phyloP scores from a whole-genome alignment of 2,329 filamentous ascomycete genomes.

The Talaromyces pinophilus region DNA sequence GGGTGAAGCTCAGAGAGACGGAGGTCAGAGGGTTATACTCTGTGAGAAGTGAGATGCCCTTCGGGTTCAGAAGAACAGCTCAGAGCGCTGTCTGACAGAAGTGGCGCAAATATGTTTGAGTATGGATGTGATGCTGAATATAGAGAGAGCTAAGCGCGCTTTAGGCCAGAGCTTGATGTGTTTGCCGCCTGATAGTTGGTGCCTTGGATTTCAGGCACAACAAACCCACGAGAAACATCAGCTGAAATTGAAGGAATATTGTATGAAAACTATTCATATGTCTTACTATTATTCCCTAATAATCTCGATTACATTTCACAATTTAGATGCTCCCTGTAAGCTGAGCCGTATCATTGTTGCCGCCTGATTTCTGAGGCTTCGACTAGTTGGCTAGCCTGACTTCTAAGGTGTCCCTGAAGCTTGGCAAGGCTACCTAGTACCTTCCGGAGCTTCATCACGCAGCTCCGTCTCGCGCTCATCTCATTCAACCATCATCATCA shows the following conservation, averaged over 20 bases:
- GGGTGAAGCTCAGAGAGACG: slow-evolving; percentile 11
- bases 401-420: slow-evolving; percentile 6
- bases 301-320: neutral
- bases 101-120: slow-evolving; percentile 23
- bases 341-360: neutral
- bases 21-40: slow-evolving; percentile 9
- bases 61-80: slow-evolving; percentile 5
- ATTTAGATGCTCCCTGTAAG: neutral
- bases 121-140: slow-evolving; percentile 24
- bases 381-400: neutral
- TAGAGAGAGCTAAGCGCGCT: slow-evolving; percentile 27
- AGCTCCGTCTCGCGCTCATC: slow-evolving; percentile 39
- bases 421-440: slow-evolving; percentile 34
- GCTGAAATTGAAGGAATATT: too few relatives aligned
- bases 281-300: neutral
- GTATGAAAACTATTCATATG: neutral
- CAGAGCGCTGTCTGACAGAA: slow-evolving; percentile 22
- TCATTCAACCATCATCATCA: slow-evolving; percentile 38
- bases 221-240: neutral
- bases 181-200: slow-evolving; percentile 9
- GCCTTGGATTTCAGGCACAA: slow-evolving; percentile 10
- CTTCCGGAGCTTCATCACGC: slow-evolving; percentile 46
- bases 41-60: slow-evolving; percentile 16
- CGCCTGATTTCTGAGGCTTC: neutral
- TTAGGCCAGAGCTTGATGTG: neutral